Base-by-base conservation (phyloP, 2,329 filamentous ascomycete species). In the Monilinia fructigena region DNA sequence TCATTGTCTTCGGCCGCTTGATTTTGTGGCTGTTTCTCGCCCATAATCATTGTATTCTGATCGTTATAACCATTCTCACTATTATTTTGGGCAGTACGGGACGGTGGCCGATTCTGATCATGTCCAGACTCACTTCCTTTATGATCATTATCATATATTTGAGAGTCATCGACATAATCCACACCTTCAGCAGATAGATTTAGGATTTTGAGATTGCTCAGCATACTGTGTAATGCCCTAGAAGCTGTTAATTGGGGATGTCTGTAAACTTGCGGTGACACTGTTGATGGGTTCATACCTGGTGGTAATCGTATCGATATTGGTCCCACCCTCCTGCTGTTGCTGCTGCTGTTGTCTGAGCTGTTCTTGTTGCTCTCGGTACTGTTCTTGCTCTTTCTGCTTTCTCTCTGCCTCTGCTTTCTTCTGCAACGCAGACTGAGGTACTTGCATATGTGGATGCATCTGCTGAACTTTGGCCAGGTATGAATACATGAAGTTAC, bases 401-500 rank as follows among this genome's bases (percentile, higher is more conserved):
- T 78, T 78, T 71, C 75, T 80, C 71, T 85, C 83, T 65, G 86
- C 83, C 68, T 87, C 84, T 74, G 85, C 81, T 74, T 86, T 86
- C 75, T 90, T 88, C 73, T 93, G 92, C 47, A 90, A 88, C 20
- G 83, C 81, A 62, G 90, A 93, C 47, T 90, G 86, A n/a, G 92
- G 92, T 54, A 96, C 89, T 74, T 96, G 91, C 79, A 97, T 91
- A 75, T 96, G 92, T 54, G 95, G 95, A 77, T 99, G 95, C 92
- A 97, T 97, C 74, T 96, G 93, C 79, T 99, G 95, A 55, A 99
- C 95, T 78, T 98, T 99, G 69, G 95, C 95, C 70, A 99, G 85
- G 77, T 99, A 99, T 66, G 93, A 95, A 80, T 99, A 99, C 95
- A 99, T 99, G 79, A 99, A 99, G 78, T 99, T 99, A 79, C 93